Evolutionary conservation across 2,329 filamentous ascomycete species (phyloP), one percentile per base, ranked within the genome.

Genomic region (Fusarium longipes): DNA sequence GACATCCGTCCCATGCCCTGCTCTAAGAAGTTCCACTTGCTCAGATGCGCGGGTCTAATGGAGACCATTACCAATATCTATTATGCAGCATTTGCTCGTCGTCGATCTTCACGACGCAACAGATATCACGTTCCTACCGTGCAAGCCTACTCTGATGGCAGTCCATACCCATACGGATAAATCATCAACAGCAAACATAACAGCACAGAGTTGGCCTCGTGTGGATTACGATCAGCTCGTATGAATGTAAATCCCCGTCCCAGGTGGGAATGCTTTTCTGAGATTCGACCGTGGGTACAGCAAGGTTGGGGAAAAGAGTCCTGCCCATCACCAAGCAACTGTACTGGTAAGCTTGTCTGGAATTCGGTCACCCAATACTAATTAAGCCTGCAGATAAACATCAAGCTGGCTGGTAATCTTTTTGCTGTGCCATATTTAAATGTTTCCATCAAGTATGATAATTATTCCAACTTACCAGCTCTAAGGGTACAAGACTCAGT

Each of bases 161-260:
- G 42, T 61, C 8, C 54, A 61, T 20, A 6, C 33, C 20, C 58
- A 61, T 27, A 53, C 58, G 8, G 12, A 9, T 2, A 11, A 3
- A 27, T n/a, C 9, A 5, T 14, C 33, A 3, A 45, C 29, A 17
- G 58, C 58, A 3, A 2, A 17, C 2, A 8, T n/a, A 8, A 29
- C 54, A 8, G 14, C n/a, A 20, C 22, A 18, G 18, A 30, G 5
- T 11, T 7, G 14, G 15, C 49, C 11, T 5, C 50, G 39, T 0
- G 22, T 42, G 12, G 6, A 32, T 3, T 24, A n/a, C 3, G 5
- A 11, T 6, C 3, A 17, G 6, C 4, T 57, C 8, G 3, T 36
- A 5, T 59, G 52, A 42, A 22, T 36, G 10, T 47, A 59, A 18
- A 15, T 59, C 1, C 57, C 57, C 14, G 14, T 57, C 4, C n/a